These are phyloP conservation scores for Fistulinella staudtii DNA, from an alignment of 1,284 basidiomycete species.

Conservation along the genomic window DNA sequence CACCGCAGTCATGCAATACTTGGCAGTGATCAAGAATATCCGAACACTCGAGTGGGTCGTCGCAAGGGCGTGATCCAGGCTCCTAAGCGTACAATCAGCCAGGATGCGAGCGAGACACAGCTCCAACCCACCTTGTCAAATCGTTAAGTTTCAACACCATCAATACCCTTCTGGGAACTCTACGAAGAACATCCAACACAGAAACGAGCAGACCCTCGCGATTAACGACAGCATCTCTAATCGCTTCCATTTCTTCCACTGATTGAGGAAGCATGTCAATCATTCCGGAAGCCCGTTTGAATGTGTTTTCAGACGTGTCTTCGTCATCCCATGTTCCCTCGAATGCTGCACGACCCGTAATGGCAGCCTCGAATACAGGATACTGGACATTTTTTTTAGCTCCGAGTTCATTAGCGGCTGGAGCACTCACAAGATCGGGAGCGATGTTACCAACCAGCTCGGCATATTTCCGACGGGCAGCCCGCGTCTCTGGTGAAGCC, in stretches of 20 bases:
- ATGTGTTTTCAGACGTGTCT: conserved; percentile 33
- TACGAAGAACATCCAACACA: conserved; percentile 80
- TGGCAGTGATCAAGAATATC: conserved; percentile 89
- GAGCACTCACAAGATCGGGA: conserved; percentile 66
- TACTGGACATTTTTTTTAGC: conserved; percentile 48
- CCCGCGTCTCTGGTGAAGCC: conserved; percentile 58
- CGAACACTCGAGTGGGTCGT: conserved; percentile 79
- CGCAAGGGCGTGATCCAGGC: conserved; percentile 65
- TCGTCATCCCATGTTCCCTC: conserved; percentile 52
- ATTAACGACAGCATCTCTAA: conserved; percentile 75
- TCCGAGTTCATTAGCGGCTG: not conserved
- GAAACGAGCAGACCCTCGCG: conserved; percentile 78
- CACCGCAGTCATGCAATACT: conserved; percentile 83
- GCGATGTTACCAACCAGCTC: conserved; percentile 86
- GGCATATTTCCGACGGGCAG: conserved; percentile 80
- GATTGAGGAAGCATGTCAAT: conserved; percentile 68
- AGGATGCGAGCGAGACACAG: not conserved
- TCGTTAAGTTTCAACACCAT: conserved; percentile 89
- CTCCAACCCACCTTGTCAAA: conserved; percentile 59
- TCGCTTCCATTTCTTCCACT: conserved; percentile 71
- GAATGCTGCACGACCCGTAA: conserved; percentile 63
- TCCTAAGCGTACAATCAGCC: conserved; percentile 37
- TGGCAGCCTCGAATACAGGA: conserved; percentile 83
- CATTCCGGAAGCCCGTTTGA: conserved; percentile 66
- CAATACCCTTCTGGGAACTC: conserved; percentile 78